Base-by-base conservation (phyloP, 2,329 filamentous ascomycete species). In the Pseudogymnoascus sp. region DNA sequence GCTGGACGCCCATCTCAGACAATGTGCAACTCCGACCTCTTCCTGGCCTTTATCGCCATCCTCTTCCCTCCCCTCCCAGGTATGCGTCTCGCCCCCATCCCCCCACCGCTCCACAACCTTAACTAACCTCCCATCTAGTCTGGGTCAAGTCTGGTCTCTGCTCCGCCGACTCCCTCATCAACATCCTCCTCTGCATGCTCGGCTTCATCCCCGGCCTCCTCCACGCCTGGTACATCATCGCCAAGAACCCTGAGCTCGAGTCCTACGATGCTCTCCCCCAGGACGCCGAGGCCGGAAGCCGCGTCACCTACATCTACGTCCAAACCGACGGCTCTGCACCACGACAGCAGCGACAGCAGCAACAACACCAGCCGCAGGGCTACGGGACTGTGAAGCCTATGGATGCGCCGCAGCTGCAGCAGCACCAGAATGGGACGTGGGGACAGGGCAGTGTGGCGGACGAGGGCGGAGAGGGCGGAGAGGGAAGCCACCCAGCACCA, bases 141-240 rank as follows among this genome's bases (percentile, higher is more conserved):
- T 99, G 94, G 94, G 90, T 99, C 64, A 99, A 97, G 78, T 80
- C 88, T 70, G 94, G 94, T 66, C 81, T 99, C 76, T 99, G 94
- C 80, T 89, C 87, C 64, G 91, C 87, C 62, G 94, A 97, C 77
- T 93, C 89, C 7, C 71, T 97, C 69, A 96, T 99, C 80, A 99
- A 99, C 79, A 87, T 97, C 74, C 87, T 92, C 53, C 90, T 97
- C 69, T 94, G 89, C 75, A 73, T 84, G 60, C 84, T 93, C 20
- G 89, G 87, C 69, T 91, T 81, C 71, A 75, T 97, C 63, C 93
- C 93, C 18, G 93, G 93, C 64, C 87, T 97, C 58, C 78, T 99
- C 2, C 94, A 99, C 78, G 85, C 92, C 65, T 97, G 94, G 93
- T 99, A 97, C 81, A 96, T 97, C 75, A 97, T 99, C 75, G 84